Evolutionary conservation across 2,329 filamentous ascomycete genomes (phyloP), one percentile per base, ranked within the genome.

Genomic region (Aquanectria penicillioides): DNA sequence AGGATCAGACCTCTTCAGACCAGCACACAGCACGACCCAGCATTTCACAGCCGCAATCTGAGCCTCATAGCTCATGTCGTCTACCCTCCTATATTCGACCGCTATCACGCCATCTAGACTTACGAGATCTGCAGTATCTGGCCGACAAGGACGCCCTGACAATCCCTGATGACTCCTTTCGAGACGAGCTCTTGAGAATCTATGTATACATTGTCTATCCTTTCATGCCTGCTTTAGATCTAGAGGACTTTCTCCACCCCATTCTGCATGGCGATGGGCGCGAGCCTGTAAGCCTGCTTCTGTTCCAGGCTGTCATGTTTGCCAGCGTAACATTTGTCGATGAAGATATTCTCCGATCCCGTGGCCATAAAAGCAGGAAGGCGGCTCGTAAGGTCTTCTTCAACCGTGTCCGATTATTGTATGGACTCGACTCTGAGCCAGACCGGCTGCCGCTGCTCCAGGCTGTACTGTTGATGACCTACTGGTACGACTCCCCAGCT

Each of bases 221-320:
- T 3, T 60, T 60, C 26, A 52, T 56, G 51, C 57, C 57, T 2
- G 46, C 46, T 8, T 4, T 51, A 23, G 51, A 56, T 17, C 20
- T 60, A 3, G 38, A 60, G 7, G 51, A 52, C 8, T 41, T 60
- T 17, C 46, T 56, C 5, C 6, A 18, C 5, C 51, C 57, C 12
- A 56, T 60, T 23, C 17, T 60, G 10, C 29, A 10, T 7, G 28
- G 13, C 8, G 25, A 47, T 7, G 51, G 38, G 2, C 29, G 25
- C 13, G 22, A 56, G 6, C 25, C 31, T 1, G 33, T 60, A 3
- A 60, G 57, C 25, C 13, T 60, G 15, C 17, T 60, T 10, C 25
- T 60, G 1, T 56, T 60, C 18, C 57, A 60, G 28, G 57, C 57
- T 4, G 50, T 56, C 40, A 60, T 60, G 57, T 60, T 60, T 29